These are phyloP conservation scores for Penicillium sp. DNA, from an alignment of 2,329 filamentous ascomycete species.

Conservation along the genomic window DNA sequence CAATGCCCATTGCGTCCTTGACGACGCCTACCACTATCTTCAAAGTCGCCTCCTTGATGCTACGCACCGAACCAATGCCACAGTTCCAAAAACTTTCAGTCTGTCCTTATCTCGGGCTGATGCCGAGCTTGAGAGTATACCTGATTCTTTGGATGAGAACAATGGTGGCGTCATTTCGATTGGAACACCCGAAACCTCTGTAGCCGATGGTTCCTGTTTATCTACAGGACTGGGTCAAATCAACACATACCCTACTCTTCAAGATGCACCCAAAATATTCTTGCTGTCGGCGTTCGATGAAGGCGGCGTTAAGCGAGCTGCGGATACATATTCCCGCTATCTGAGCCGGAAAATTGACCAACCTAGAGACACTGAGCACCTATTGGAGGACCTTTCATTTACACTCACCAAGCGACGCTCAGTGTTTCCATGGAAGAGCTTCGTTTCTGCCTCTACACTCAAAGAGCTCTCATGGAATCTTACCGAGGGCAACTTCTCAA, in stretches of 20 bases:
- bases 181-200: slow-evolving; percentile 10
- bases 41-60: slow-evolving; percentile 9
- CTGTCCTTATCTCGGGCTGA: neutral
- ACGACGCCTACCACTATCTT: slow-evolving; percentile 28
- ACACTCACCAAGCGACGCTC: slow-evolving; percentile 20
- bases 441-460: slow-evolving; percentile 12
- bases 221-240: slow-evolving; percentile 4
- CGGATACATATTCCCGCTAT: slow-evolving; percentile 14
- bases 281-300: slow-evolving; percentile 25
- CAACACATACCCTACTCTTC: neutral
- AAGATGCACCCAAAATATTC: slow-evolving; percentile 10
- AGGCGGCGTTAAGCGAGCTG: slow-evolving; percentile 23
- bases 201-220: slow-evolving; percentile 6
- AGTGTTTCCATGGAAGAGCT: slow-evolving; percentile 19
- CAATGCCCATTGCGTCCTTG: slow-evolving; percentile 35
- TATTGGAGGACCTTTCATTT: slow-evolving; percentile 25
- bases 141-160: slow-evolving; percentile 8
- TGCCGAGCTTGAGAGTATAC: neutral
- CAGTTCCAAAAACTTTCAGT: neutral
- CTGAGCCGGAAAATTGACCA: slow-evolving; percentile 4
- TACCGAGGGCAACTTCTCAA: slow-evolving; percentile 11
- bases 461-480: slow-evolving; percentile 18
- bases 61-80: slow-evolving; percentile 10
- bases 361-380: neutral
- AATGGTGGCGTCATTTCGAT: slow-evolving; percentile 7